These are phyloP conservation scores for Pseudocohnilembus persalinus DNA, from an alignment of 169 alveolate species.

Conservation along the genomic window DNA sequence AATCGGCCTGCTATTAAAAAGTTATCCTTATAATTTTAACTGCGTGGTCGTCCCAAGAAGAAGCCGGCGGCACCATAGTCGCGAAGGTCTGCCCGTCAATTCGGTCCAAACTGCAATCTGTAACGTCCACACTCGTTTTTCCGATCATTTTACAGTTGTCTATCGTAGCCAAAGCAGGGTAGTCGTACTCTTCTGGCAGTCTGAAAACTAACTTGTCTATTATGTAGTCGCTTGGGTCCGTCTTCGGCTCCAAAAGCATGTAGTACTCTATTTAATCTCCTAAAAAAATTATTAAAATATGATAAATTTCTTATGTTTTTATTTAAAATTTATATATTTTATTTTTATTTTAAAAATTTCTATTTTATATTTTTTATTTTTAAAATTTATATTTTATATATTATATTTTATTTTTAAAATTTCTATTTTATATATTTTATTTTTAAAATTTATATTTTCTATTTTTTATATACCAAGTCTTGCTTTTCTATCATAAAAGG, in stretches of 20 bases:
- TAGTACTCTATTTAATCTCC: not conserved
- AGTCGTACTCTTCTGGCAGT: slow-evolving; percentile 17
- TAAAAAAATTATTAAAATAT: no score
- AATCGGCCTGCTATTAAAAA: not conserved
- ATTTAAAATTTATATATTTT: no score
- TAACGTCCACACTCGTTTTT: not conserved
- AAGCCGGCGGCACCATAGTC: not conserved
- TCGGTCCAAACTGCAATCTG: not conserved
- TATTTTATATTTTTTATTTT: no score
- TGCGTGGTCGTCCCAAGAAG: not conserved
- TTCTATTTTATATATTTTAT: no score
- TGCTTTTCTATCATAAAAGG: slow-evolving; percentile 28
- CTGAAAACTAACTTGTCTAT: slow-evolving; percentile 8
- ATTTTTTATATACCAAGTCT: no score
- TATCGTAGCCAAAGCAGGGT: slow-evolving; percentile 1
- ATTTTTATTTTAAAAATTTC: no score
- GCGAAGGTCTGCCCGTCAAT: not conserved
- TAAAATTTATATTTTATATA: no score
- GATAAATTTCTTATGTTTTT: no score
- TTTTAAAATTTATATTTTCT: no score
- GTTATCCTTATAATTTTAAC: not conserved
- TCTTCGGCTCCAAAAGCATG: slow-evolving; percentile 16
- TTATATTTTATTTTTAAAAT: no score
- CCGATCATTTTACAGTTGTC: slow-evolving; percentile 12
- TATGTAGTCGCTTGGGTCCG: not conserved